Conservation (phyloP, 169 alveolate genomes). For the Eimeria maxima region DNA sequence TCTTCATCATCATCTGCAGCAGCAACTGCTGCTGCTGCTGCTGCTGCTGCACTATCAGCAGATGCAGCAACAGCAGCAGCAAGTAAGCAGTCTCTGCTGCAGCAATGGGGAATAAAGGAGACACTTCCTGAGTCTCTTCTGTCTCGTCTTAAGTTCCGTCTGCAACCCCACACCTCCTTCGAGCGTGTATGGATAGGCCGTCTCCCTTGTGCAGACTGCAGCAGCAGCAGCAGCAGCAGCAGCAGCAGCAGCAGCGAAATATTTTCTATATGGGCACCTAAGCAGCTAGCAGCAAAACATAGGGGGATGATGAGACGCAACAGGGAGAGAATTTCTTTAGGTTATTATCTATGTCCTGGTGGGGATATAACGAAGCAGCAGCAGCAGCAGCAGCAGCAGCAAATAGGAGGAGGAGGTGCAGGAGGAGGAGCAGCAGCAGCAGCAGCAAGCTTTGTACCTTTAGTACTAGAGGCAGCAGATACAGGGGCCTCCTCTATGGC, state of each 20-base stretch:
- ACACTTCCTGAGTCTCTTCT: constrained; percentile 4
- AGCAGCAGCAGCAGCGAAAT: constrained; percentile 29
- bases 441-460: constrained; percentile 7
- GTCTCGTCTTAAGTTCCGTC: constrained; percentile 20
- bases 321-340: constrained; percentile 69
- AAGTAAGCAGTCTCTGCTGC: constrained; percentile 50
- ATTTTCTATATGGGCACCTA: constrained; percentile 75
- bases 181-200: constrained; percentile 72
- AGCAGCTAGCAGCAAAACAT: constrained; percentile 61
- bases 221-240: constrained; percentile 16
- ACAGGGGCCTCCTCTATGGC: constrained; percentile 14
- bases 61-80: constrained; percentile 28
- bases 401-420: not conserved
- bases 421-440: constrained; percentile 44
- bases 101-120: constrained; percentile 52
- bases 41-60: constrained; percentile 43
- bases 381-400: constrained; percentile 26
- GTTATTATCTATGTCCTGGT: constrained; percentile 21
- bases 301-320: constrained; percentile 70
- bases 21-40: not conserved
- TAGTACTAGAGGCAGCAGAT: constrained; percentile 59
- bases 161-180: constrained; percentile 78
- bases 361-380: constrained; percentile 43
- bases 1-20: too few relatives aligned
- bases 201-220: too few relatives aligned